Base-by-base conservation (phyloP, 1,139 yeast genomes). In the Taiozyma sp. region DNA sequence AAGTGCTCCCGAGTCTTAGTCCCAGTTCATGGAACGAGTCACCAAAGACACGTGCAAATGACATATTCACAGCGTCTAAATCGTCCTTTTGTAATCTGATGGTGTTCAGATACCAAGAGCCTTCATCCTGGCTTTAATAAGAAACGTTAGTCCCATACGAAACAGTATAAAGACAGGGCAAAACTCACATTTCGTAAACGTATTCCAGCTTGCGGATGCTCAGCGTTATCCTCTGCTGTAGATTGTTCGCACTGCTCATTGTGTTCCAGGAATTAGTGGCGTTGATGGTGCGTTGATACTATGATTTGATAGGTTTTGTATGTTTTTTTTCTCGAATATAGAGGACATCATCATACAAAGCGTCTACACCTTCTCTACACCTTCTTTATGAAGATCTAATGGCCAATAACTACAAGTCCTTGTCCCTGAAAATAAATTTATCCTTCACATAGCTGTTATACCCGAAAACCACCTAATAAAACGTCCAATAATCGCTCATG, bases 51-150 rank as follows among this genome's bases (percentile, higher is more conserved):
- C 46, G 45, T 1, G 46, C 52, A 19, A 56, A 53, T 13, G 51
- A 57, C 4, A 42, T 45, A 32, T 60, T 59, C 8, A 53, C 52
- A 1, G 4, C 6, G 2, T 29, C 43, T 2, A 59, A 28, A 16
- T 61, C 62, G 2, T 45, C 37, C 1, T 52, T 46, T 2, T 54
- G 51, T 14, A 61, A 29, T 19, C 54, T 49, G 2, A 51, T 49
- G 11, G 53, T 37, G 29, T 56, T 53, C 34, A 57, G 49, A 28
- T 60, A 61, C 61, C 62, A 61, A 39, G 56, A 52, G 21, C 53
- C 57, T n/a, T 45, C 34, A 6, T 50, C 47, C 16, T 58, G 58
- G 16, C 60, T 57, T 35, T 21, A 6, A 6, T 6, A 24, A 24
- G 26, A 24, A 6, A 7, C 7, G 26, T 24, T 24, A 24, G 19